These are phyloP conservation scores for Articulospora tetracladia DNA, from an alignment of 495 filamentous ascomycete species.

Conservation along the genomic window DNA sequence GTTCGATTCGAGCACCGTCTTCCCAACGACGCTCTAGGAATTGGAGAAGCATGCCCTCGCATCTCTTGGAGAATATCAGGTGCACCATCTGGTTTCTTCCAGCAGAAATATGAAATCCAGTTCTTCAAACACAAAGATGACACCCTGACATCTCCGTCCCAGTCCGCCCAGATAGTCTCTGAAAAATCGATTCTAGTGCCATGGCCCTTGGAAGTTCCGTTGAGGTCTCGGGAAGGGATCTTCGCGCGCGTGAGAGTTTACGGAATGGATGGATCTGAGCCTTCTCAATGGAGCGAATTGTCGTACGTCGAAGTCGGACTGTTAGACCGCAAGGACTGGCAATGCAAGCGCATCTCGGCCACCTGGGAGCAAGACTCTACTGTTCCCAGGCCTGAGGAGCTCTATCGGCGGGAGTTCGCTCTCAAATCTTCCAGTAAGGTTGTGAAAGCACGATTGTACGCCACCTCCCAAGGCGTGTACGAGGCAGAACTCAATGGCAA, in stretches of 20 bases:
- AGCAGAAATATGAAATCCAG: not conserved
- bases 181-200: slow-evolving; percentile 35
- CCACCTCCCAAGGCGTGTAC: slow-evolving; percentile 48
- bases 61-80: not conserved
- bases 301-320: not conserved
- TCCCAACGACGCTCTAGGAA: not conserved
- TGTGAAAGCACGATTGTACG: slow-evolving; percentile 39
- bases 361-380: not conserved
- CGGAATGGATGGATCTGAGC: not conserved
- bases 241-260: not conserved
- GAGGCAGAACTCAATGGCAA: slow-evolving; percentile 45
- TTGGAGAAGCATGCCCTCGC: not conserved
- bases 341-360: not conserved
- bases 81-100: not conserved
- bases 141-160: not conserved
- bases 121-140: not conserved
- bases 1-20: not conserved
- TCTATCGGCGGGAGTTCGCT: slow-evolving; percentile 1
- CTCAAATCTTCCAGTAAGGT: slow-evolving; percentile 3
- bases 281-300: not conserved
- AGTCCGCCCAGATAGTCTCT: slow-evolving; percentile 37
- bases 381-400: not conserved
- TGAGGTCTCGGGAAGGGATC: not conserved
- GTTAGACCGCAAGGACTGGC: not conserved
- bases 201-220: not conserved